phyloP scores from a whole-genome alignment of 2,329 filamentous ascomycete genomes.

The Pseudocercospora crystallina region DNA sequence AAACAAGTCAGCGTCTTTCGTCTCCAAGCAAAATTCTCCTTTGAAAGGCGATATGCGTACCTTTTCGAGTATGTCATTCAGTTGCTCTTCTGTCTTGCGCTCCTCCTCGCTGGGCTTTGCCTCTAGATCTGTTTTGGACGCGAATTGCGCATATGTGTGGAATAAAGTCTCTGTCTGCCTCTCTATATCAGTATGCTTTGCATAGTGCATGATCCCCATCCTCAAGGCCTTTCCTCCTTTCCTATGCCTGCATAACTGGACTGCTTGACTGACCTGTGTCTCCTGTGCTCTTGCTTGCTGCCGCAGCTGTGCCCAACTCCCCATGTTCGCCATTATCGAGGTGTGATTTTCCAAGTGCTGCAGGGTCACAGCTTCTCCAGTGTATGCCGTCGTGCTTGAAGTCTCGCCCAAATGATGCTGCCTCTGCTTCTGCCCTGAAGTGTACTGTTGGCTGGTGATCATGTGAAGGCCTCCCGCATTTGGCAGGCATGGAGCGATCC shows the following conservation, averaged over 20 bases:
- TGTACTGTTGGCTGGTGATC: too few relatives aligned
- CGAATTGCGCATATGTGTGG: slow-evolving; percentile 87
- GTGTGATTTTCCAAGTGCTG: too few relatives aligned
- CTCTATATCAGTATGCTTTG: slow-evolving; percentile 19
- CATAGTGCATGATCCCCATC: slow-evolving; percentile 11
- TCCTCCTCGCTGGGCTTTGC: slow-evolving; percentile 85
- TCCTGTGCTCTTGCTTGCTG: slow-evolving; percentile 88
- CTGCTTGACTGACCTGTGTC: slow-evolving; percentile 79
- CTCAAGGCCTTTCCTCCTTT: slow-evolving; percentile 5
- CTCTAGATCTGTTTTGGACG: slow-evolving; percentile 74
- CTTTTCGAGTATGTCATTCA: slow-evolving; percentile 82
- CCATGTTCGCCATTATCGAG: slow-evolving; percentile 42
- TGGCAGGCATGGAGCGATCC: too few relatives aligned
- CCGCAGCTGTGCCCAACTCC: slow-evolving; percentile 85
- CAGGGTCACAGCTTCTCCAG: too few relatives aligned
- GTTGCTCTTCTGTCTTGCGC: slow-evolving; percentile 70
- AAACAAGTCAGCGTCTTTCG: slow-evolving; percentile 2
- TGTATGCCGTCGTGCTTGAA: too few relatives aligned
- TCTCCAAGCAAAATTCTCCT: slow-evolving; percentile 23
- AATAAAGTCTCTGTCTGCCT: slow-evolving; percentile 77
- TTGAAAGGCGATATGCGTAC: slow-evolving; percentile 49
- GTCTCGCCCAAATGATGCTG: too few relatives aligned
- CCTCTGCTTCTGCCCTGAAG: too few relatives aligned
- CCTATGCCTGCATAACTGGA: too few relatives aligned
- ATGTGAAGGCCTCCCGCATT: too few relatives aligned